These are phyloP conservation scores for Nemania abortiva DNA, from an alignment of 2,329 filamentous ascomycete species.

Conservation along the genomic window DNA sequence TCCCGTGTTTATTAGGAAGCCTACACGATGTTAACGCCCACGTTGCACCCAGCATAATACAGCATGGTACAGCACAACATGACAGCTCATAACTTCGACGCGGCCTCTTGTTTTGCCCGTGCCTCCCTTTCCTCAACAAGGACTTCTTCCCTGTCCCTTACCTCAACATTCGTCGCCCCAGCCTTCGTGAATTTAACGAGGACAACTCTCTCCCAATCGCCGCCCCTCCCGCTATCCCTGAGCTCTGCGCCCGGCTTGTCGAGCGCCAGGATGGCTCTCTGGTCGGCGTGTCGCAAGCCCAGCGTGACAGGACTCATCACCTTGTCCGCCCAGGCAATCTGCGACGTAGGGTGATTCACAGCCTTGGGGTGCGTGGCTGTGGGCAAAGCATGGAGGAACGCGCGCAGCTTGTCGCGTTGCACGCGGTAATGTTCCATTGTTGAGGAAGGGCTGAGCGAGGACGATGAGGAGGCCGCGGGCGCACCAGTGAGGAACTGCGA, in stretches of 20 bases:
- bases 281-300: constrained; percentile 59
- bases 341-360: constrained; percentile 56
- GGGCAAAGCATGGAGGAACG: constrained; percentile 63
- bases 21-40: no score
- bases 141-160: constrained; percentile 63
- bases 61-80: not conserved
- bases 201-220: constrained; percentile 71
- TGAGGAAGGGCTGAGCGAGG: constrained; percentile 43
- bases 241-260: constrained; percentile 70
- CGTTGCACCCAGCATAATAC: no score
- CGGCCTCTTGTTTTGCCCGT: constrained; percentile 52
- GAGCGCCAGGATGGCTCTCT: constrained; percentile 66
- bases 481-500: constrained; percentile 62
- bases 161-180: constrained; percentile 65
- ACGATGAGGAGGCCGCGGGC: constrained; percentile 39
- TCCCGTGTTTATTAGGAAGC: no score
- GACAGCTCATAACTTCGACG: constrained; percentile 28
- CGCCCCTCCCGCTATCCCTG: constrained; percentile 59
- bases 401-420: constrained; percentile 65
- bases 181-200: constrained; percentile 65
- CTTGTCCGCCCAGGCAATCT: constrained; percentile 69
- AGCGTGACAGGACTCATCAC: constrained; percentile 69
- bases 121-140: constrained; percentile 59
- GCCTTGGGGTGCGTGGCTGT: constrained; percentile 58
- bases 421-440: constrained; percentile 54